A percentile compares a stretch with the other conserved stretches of the same genome.
Conservation (phyloP, 345 rosid genomes). For the Pistacia atlantica region DNA sequence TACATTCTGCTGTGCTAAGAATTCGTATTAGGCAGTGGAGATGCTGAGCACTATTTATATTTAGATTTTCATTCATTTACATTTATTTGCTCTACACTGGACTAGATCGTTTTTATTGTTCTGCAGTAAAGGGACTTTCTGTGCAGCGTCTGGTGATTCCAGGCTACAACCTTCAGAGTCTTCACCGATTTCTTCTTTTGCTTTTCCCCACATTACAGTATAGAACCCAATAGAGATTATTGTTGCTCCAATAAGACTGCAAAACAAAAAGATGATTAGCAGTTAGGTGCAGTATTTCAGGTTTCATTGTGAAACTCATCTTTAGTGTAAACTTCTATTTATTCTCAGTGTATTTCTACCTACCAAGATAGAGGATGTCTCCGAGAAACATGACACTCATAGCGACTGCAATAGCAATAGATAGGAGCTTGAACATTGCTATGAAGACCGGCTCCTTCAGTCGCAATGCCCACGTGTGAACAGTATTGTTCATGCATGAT, state of each 20-base stretch:
- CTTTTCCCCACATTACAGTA: conserved; percentile 90
- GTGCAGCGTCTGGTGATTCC: neutral
- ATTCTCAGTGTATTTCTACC: neutral
- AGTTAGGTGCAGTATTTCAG: neutral
- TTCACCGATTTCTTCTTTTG: conserved; percentile 60
- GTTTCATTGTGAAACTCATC: neutral
- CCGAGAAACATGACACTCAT: conserved; percentile 75
- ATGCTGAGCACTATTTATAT: neutral
- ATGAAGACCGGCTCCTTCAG: conserved; percentile 77
- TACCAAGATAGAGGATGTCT: conserved; percentile 47
- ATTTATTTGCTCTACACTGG: conserved; percentile 19
- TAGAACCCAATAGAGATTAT: conserved; percentile 78
- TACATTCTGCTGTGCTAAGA: neutral
- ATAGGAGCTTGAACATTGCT: conserved; percentile 76
- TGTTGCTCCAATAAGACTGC: conserved; percentile 73
- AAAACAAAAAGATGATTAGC: neutral
- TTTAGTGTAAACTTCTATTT: neutral
- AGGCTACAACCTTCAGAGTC: conserved; percentile 29
- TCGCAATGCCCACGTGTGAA: conserved; percentile 66
- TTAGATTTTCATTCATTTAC: neutral
- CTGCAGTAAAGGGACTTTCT: conserved; percentile 57
- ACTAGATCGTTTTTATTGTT: conserved; percentile 43
- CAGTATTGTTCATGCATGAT: conserved; percentile 54
- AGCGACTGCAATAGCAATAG: conserved; percentile 70
- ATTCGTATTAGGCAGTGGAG: neutral